Conservation (phyloP, 2,329 filamentous ascomycete species). For the Stylonectria norvegica region DNA sequence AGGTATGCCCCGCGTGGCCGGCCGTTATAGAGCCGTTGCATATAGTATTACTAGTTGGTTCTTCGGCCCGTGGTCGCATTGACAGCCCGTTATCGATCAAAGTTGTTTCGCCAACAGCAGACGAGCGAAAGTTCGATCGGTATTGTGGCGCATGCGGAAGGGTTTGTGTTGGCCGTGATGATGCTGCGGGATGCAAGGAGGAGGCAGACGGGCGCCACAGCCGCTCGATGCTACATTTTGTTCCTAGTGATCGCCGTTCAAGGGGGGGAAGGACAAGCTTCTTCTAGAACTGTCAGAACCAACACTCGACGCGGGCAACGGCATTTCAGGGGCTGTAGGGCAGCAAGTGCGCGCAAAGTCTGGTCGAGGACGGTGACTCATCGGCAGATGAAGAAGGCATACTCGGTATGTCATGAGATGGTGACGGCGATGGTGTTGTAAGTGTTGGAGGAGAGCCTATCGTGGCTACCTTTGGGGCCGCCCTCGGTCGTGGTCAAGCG, state of each 20-base stretch:
- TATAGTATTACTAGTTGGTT: background rate
- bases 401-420: background rate
- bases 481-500: conserved; percentile 3
- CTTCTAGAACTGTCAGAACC: conserved; percentile 10
- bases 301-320: conserved; percentile 5
- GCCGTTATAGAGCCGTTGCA: background rate
- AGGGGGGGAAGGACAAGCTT: conserved; percentile 1
- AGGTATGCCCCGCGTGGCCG: too few relatives aligned
- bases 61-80: background rate
- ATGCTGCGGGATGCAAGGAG: conserved; percentile 8
- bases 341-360: too few relatives aligned
- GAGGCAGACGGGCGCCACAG: conserved; percentile 9
- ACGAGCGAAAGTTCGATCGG: too few relatives aligned
- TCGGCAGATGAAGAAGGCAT: background rate
- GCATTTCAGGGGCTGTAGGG: conserved; percentile 5
- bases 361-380: too few relatives aligned
- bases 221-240: conserved; percentile 3
- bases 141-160: too few relatives aligned
- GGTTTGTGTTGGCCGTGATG: background rate
- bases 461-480: background rate
- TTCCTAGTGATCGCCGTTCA: too few relatives aligned
- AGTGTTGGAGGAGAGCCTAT: background rate
- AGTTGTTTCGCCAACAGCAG: too few relatives aligned
- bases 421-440: background rate
- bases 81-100: too few relatives aligned